phyloP scores from a whole-genome alignment of 169 alveolate species.

The Toxoplasma gondii region DNA sequence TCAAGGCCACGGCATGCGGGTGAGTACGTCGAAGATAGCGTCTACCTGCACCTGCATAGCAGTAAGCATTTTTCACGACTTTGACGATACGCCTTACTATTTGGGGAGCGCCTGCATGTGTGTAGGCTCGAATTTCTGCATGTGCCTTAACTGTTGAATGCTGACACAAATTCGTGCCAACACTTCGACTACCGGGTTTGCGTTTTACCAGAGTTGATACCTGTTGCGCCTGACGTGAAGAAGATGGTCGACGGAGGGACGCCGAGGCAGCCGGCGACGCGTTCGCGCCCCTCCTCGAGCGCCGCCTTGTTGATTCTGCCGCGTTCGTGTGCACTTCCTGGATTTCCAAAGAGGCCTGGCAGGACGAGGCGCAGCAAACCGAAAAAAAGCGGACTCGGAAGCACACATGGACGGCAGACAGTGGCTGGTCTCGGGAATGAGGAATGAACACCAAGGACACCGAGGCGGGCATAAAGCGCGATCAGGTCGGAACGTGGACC shows the following conservation, averaged over 20 bases:
- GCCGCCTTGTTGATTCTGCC: neutral
- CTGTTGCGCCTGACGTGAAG: slow-evolving; percentile 47
- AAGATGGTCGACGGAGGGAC: neutral
- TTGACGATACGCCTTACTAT: neutral
- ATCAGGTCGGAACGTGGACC: too few relatives aligned
- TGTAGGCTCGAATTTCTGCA: neutral
- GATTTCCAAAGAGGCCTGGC: slow-evolving; percentile 36
- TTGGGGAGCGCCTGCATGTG: neutral
- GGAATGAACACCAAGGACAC: neutral
- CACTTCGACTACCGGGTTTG: neutral
- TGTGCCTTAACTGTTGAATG: neutral
- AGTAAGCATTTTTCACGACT: neutral
- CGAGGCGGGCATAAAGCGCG: slow-evolving; percentile 8
- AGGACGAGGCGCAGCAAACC: neutral
- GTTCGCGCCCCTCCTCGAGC: neutral
- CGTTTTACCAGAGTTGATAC: neutral
- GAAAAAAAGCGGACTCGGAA: neutral
- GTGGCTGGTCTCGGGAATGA: neutral
- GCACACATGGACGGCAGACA: neutral
- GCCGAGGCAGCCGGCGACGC: slow-evolving; percentile 19
- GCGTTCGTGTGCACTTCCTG: slow-evolving; percentile 16
- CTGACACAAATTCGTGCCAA: neutral
- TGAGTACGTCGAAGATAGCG: neutral
- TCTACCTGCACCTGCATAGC: neutral
- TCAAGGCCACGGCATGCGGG: too few relatives aligned